Base-by-base conservation (phyloP, 2,329 filamentous ascomycete genomes). In the Ambrosiella beaveri region DNA sequence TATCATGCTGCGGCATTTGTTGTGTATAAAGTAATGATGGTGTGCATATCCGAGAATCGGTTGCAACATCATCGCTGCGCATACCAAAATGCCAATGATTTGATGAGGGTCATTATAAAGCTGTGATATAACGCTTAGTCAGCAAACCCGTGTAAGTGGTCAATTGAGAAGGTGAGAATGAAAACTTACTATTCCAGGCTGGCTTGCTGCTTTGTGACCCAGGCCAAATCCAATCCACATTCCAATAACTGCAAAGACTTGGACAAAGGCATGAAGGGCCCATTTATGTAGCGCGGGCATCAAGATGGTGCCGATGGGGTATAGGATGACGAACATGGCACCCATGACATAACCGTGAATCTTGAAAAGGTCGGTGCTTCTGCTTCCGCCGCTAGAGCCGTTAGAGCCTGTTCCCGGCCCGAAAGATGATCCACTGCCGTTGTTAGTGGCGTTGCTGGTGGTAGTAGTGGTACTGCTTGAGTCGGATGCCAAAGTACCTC, bases 221-320 rank as follows among this genome's bases (percentile, higher is more conserved):
- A 83, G 63, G 2, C 70, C 80, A 57, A 85, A 79, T 12, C 76
- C 80, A 11, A 70, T 74, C 72, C 81, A 81, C 75, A 84, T 80
- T 44, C 74, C 68, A 13, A 77, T 59, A 65, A 81, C 78, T 49
- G 73, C 71, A 12, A 81, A 58, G 1, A 71, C 63, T 66, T 85
- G 82, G 68, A 77, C 75, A 8, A 68, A 68, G 6, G 73, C 78
- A 64, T 85, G 82, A n/a, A 80, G 62, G 56, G 74, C 65, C 76
- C 76, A 82, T 52, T 72, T 77, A 50, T 77, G 75, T 6, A 81
- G 61, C 2, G 83, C 61, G 2, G 80, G 78, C 75, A 84, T 82
- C 45, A 82, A 65, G 2, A 80, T 69, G 7, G 81, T 73, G 4
- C 80, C 82, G 2, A 82, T 62, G 0, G 82, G 82, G 62, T 81